Evolutionary conservation across 495 filamentous ascomycete genomes (phyloP).

Genomic region (Neurospora tetraspora): DNA sequence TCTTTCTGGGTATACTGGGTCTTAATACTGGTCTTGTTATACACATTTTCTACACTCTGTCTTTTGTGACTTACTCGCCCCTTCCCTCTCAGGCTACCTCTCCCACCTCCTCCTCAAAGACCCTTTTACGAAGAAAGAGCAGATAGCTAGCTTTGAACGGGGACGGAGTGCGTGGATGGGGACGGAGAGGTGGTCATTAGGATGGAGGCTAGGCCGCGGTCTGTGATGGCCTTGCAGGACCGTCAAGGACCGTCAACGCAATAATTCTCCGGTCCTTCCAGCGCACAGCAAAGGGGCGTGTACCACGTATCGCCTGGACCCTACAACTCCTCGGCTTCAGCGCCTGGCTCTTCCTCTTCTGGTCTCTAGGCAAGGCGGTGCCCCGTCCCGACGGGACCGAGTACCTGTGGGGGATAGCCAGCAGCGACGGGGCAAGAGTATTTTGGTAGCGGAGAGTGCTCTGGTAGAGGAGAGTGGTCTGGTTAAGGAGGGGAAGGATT

Average conservation of each 20-base stretch:
- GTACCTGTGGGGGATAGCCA: not conserved
- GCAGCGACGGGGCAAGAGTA: not conserved
- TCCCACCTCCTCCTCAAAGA: constrained; percentile 68
- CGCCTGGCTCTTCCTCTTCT: constrained; percentile 58
- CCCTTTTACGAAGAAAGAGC: constrained; percentile 69
- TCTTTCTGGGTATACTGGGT: no score
- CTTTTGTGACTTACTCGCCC: constrained; percentile 80
- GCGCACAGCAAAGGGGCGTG: constrained; percentile 35
- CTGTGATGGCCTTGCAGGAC: not conserved
- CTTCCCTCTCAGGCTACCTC: constrained; percentile 68
- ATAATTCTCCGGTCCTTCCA: no score
- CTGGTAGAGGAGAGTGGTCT: no score
- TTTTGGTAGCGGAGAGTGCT: no score
- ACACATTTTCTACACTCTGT: no score
- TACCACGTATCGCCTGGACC: constrained; percentile 43
- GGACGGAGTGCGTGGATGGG: constrained; percentile 48
- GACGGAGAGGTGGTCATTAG: constrained; percentile 38
- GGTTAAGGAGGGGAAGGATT: no score
- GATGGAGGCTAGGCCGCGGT: constrained; percentile 20
- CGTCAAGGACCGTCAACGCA: no score
- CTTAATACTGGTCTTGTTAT: no score
- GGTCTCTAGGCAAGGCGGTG: constrained; percentile 60
- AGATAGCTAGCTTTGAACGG: constrained; percentile 58
- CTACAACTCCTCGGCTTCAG: constrained; percentile 47
- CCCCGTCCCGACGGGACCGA: constrained; percentile 18